These are phyloP conservation scores for Haplosporangium gracile DNA, from an alignment of 192 early-diverging fungal species.

Conservation along the genomic window DNA sequence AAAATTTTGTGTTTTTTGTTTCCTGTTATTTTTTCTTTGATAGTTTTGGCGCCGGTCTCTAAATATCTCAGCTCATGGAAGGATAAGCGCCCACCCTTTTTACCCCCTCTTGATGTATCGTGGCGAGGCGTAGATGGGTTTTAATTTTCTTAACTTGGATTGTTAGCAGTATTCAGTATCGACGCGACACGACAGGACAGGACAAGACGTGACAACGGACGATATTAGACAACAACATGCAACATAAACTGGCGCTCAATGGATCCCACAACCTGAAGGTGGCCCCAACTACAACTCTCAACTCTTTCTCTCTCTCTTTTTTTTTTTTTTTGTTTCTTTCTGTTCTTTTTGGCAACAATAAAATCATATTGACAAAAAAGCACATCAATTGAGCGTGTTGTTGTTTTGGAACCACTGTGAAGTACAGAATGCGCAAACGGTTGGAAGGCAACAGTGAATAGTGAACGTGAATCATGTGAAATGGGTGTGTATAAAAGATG, in stretches of 20 bases:
- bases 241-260: no score
- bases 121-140: no score
- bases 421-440: not conserved
- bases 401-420: not conserved
- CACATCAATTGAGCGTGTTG: not conserved
- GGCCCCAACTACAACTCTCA: no score
- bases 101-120: no score
- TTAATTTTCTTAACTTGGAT: no score
- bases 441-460: not conserved
- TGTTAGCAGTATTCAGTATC: no score
- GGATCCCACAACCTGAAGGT: not conserved
- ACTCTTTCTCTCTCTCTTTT: not conserved
- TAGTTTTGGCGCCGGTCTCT: conserved; percentile 39
- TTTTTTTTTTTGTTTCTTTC: not conserved
- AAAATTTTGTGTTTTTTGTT: conserved; percentile 19
- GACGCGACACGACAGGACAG: no score
- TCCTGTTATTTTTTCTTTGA: not conserved
- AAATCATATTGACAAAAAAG: not conserved
- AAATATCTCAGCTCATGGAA: not conserved
- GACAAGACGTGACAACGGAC: no score
- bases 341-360: not conserved
- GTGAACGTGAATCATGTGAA: no score
- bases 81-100: not conserved
- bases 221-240: not conserved
- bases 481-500: not conserved